These are phyloP conservation scores for Penicillium longicatenatum DNA, from an alignment of 495 filamentous ascomycete genomes.

Conservation along the genomic window DNA sequence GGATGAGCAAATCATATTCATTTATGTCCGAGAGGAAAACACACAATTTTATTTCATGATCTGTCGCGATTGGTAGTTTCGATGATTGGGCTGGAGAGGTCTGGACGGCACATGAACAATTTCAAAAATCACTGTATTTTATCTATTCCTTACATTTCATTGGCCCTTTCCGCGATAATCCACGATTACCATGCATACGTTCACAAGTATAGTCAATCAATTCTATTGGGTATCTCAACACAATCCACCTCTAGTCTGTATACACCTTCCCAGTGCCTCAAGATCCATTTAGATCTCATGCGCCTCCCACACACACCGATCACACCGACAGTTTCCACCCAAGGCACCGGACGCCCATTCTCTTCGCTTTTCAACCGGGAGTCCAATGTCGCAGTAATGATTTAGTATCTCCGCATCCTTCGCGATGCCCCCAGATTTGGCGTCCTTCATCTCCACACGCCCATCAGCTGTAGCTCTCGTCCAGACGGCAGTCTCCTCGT, in stretches of 20 bases:
- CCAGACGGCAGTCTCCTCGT: conserved; percentile 50
- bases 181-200: not conserved
- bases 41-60: not conserved
- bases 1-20: not conserved
- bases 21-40: not conserved
- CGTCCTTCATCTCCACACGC: conserved; percentile 16
- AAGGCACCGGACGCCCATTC: conserved; percentile 87
- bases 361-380: conserved; percentile 75
- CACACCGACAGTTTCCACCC: conserved; percentile 82
- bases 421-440: conserved; percentile 56
- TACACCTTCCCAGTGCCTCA: not conserved
- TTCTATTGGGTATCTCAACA: conserved; percentile 10
- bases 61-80: not conserved
- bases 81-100: not conserved
- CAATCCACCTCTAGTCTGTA: not conserved
- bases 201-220: not conserved
- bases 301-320: conserved; percentile 68
- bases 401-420: conserved; percentile 83
- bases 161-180: not conserved
- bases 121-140: not conserved
- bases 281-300: conserved; percentile 14
- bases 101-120: not conserved
- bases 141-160: not conserved
- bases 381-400: conserved; percentile 89
- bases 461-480: conserved; percentile 29